A percentile compares a stretch with the other conserved stretches of the same genome.
These are phyloP conservation scores for Nelumbo lutea DNA, from an alignment of 164 flowering plant species.

Conservation along the genomic window DNA sequence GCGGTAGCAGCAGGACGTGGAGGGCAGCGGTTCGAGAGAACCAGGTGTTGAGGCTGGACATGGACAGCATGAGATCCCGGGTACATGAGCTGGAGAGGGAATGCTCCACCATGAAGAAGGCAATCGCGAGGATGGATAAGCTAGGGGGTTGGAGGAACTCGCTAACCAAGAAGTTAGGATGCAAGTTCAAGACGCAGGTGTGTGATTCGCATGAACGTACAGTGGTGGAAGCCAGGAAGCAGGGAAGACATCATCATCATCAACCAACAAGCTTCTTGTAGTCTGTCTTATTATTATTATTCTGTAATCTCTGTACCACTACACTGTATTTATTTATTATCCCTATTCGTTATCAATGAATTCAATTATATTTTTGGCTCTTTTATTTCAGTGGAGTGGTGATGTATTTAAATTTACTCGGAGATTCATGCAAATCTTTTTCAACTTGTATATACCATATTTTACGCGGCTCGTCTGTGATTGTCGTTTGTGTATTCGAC, in stretches of 20 bases:
- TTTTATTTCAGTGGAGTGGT: too few relatives aligned
- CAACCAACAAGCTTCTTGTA: too few relatives aligned
- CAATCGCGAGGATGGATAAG: conserved; percentile 65
- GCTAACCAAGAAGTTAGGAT: conserved; percentile 40
- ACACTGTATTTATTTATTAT: background rate
- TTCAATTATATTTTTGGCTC: too few relatives aligned
- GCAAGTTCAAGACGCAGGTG: conserved; percentile 74
- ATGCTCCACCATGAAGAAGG: conserved; percentile 79
- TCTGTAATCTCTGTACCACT: too few relatives aligned
- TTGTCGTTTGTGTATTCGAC: too few relatives aligned
- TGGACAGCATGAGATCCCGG: conserved; percentile 92
- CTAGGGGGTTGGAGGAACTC: conserved; percentile 35
- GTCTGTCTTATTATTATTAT: too few relatives aligned
- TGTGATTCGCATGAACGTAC: conserved; percentile 64
- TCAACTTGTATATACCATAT: too few relatives aligned
- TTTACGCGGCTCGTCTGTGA: too few relatives aligned
- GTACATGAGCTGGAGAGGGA: conserved; percentile 87
- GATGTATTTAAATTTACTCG: too few relatives aligned
- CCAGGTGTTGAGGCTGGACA: conserved; percentile 82
- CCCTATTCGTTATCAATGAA: too few relatives aligned
- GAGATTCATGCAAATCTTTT: too few relatives aligned
- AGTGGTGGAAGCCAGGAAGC: conserved; percentile 41
- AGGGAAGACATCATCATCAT: conserved; percentile 6
- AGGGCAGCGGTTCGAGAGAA: conserved; percentile 70
- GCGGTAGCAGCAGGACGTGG: conserved; percentile 39